phyloP scores from a whole-genome alignment of 352 stramenopile species.

The Phytopythium chamaehyphon region DNA sequence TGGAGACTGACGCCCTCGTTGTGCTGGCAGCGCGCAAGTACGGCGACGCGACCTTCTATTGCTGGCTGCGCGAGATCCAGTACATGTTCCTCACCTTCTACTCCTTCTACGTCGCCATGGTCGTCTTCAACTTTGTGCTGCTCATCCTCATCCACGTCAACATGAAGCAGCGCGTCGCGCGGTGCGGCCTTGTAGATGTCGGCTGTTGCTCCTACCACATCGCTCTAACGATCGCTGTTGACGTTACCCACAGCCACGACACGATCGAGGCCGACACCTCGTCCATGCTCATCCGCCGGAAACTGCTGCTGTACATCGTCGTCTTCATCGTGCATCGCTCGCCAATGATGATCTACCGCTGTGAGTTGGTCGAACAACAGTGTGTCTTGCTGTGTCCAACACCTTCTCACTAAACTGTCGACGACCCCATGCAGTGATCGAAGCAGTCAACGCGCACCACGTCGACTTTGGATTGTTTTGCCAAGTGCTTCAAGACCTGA shows the following conservation, averaged over 20 bases:
- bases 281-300: conserved; percentile 65
- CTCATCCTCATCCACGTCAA: conserved; percentile 59
- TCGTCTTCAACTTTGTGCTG: conserved; percentile 70
- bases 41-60: conserved; percentile 80
- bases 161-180: conserved; percentile 58
- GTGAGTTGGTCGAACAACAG: conserved; percentile 18
- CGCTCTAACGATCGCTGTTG: background rate
- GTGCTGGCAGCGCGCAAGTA: conserved; percentile 43
- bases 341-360: conserved; percentile 71
- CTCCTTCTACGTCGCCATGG: conserved; percentile 58
- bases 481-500: conserved; percentile 62
- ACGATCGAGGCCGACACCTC: conserved; percentile 60
- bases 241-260: conserved; percentile 36
- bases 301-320: conserved; percentile 67
- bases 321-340: conserved; percentile 64
- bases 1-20: background rate
- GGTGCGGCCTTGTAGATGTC: conserved; percentile 12
- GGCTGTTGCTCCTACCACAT: background rate
- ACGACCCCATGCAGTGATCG: conserved; percentile 4
- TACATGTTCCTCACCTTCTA: conserved; percentile 81
- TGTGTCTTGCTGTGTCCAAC: background rate
- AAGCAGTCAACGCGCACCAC: conserved; percentile 10
- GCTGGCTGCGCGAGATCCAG: conserved; percentile 63
- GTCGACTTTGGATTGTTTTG: conserved; percentile 31
- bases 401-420: background rate